Evolutionary conservation across 495 filamentous ascomycete genomes (phyloP).

Genomic region (Tuber brumale): DNA sequence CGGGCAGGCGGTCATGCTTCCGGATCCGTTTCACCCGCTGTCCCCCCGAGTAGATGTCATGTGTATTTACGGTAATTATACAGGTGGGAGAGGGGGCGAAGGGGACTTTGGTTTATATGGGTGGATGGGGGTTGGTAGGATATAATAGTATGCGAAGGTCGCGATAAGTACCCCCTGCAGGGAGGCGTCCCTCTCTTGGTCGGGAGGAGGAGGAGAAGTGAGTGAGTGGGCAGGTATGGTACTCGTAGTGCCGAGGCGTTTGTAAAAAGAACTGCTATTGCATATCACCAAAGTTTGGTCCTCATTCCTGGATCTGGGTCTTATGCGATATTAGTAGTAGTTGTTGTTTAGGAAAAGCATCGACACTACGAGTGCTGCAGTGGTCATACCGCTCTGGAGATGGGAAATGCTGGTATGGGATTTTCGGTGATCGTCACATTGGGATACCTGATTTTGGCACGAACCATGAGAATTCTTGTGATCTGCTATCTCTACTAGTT

Average conservation of each 20-base stretch:
- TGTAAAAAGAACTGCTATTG: neutral
- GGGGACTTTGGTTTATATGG: neutral
- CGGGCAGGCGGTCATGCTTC: neutral
- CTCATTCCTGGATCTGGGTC: too few relatives aligned
- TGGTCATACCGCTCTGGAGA: too few relatives aligned
- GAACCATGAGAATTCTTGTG: too few relatives aligned
- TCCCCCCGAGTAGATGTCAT: neutral
- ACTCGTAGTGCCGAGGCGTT: neutral
- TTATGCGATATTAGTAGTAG: too few relatives aligned
- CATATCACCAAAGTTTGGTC: too few relatives aligned
- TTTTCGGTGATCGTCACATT: too few relatives aligned
- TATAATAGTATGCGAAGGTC: neutral
- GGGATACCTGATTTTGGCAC: too few relatives aligned
- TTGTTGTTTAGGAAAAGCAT: too few relatives aligned
- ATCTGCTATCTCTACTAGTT: too few relatives aligned
- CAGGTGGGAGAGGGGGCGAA: neutral
- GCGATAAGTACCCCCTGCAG: neutral
- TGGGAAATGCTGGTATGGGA: too few relatives aligned
- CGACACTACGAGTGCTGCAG: too few relatives aligned
- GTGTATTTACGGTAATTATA: neutral
- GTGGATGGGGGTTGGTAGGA: neutral
- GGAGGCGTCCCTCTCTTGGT: neutral
- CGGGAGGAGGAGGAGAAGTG: neutral
- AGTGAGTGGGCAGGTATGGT: neutral
- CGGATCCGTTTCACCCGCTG: neutral